Evolutionary conservation across 2,329 filamentous ascomycete genomes (phyloP), one percentile per base, ranked within the genome.

Genomic region (Botrytis aclada): DNA sequence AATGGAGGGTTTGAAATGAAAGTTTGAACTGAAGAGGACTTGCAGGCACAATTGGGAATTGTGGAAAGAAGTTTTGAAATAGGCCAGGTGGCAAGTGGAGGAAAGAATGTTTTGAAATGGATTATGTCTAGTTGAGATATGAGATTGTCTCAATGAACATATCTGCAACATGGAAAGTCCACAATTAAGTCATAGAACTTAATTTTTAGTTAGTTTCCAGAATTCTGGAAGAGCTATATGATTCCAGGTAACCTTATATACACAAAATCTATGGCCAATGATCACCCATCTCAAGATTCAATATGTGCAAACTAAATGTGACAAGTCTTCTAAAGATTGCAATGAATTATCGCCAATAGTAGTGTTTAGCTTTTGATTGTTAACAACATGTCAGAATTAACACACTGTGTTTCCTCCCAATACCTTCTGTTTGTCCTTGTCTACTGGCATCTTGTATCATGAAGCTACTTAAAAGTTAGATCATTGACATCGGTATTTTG

Each of bases 331-430:
- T 51, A 1, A 39, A n/a, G 29, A 39, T 16, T 61, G 6, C 16
- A n/a, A 37, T 39, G 5, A 5, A 8, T 9, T 39, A 39, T 39
- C 12, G 3, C 29, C 10, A 34, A 32, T 1, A 58, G 4, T 9
- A 58, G 18, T 58, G 5, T 34, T 34, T 16, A 34, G 6, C 6
- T 62, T 1, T 39, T 2, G 1, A 18, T 61, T 16, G 6, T 61
- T 61, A 12, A 9, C 12, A 37, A 29, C 7, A 29, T 54, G 3
- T 54, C 5, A 25, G 4, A n/a, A 51, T 51, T n/a, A 51, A 51
- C 25, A n/a, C 10, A n/a, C 10, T 0, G 16, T 12, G 1, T 51
- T n/a, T n/a, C 12, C 4, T n/a, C 25, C 25, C 0, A n/a, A 5
- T 3, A n/a, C 2, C 4, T 51, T 14, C 25, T n/a, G 47, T 51